Conservation (phyloP, 2,329 filamentous ascomycete species). For the Diaporthe aspalathi region DNA sequence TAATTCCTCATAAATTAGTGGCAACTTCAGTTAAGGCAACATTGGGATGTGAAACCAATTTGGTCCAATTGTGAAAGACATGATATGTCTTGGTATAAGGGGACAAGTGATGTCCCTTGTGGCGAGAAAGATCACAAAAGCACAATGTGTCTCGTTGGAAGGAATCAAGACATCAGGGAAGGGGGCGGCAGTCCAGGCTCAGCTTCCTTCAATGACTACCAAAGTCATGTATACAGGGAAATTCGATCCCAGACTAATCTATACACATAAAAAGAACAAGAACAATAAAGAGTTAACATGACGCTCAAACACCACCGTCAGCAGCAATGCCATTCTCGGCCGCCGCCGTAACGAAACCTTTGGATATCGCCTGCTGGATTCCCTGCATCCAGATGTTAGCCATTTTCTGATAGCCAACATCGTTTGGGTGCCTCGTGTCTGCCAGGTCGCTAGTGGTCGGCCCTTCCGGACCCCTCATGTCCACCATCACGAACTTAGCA, state of each 20-base stretch:
- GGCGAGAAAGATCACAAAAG: too few relatives aligned
- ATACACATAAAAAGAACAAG: background rate
- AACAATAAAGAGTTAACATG: background rate
- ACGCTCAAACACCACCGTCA: slow-evolving; percentile 9
- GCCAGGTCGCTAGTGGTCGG: slow-evolving; percentile 41
- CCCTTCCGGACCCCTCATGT: slow-evolving; percentile 41
- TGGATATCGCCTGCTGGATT: slow-evolving; percentile 29
- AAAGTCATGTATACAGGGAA: background rate
- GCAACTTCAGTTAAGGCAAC: too few relatives aligned
- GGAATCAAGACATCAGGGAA: too few relatives aligned
- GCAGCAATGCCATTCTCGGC: slow-evolving; percentile 32
- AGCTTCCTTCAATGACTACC: background rate
- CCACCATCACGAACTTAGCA: slow-evolving; percentile 41
- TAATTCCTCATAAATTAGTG: too few relatives aligned
- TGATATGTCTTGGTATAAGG: too few relatives aligned
- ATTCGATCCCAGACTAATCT: too few relatives aligned
- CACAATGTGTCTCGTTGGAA: too few relatives aligned
- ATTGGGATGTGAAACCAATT: too few relatives aligned
- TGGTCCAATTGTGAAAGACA: too few relatives aligned
- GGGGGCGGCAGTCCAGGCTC: background rate
- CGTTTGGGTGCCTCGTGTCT: slow-evolving; percentile 44
- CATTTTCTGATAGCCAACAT: slow-evolving; percentile 44
- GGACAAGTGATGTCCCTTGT: too few relatives aligned
- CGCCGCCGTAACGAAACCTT: slow-evolving; percentile 33
- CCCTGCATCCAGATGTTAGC: slow-evolving; percentile 43